These are phyloP conservation scores for Botryotinia calthae DNA, from an alignment of 2,329 filamentous ascomycete species.

Conservation along the genomic window DNA sequence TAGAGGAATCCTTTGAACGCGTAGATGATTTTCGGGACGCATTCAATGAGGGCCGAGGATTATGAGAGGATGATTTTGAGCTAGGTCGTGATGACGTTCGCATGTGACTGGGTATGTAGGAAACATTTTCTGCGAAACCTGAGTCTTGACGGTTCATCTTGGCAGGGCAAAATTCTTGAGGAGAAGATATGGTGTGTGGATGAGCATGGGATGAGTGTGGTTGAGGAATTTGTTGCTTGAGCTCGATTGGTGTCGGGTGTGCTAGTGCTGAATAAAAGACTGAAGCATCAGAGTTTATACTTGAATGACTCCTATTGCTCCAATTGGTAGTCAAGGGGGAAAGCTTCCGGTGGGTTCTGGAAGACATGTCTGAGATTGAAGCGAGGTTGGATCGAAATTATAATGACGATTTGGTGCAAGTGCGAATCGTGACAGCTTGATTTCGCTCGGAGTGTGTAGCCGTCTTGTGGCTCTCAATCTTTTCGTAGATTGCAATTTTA, in stretches of 20 bases:
- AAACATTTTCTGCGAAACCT: conserved; percentile 30
- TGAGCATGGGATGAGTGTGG: conserved; percentile 13
- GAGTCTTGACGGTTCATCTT: conserved; percentile 37
- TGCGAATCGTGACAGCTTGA: neutral
- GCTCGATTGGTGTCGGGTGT: conserved; percentile 20
- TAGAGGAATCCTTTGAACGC: conserved; percentile 22
- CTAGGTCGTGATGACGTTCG: conserved; percentile 21
- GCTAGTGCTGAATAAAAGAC: conserved; percentile 37
- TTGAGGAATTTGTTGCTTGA: conserved; percentile 28
- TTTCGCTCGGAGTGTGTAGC: neutral
- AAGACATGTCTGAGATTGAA: conserved; percentile 24
- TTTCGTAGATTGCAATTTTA: neutral
- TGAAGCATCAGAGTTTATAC: conserved; percentile 32
- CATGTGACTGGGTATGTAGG: conserved; percentile 21
- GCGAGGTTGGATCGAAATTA: conserved; percentile 14
- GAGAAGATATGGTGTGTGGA: conserved; percentile 12
- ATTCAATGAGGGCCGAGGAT: conserved; percentile 24
- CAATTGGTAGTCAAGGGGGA: conserved; percentile 28
- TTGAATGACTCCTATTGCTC: conserved; percentile 33
- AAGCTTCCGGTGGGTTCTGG: conserved; percentile 25
- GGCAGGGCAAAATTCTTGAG: conserved; percentile 22
- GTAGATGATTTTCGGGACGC: conserved; percentile 26
- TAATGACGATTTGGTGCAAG: conserved; percentile 4
- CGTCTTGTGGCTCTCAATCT: conserved; percentile 1
- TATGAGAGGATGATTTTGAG: conserved; percentile 23